These are phyloP conservation scores for Fusarium fracticaudum DNA, from an alignment of 2,329 filamentous ascomycete genomes.

Conservation along the genomic window DNA sequence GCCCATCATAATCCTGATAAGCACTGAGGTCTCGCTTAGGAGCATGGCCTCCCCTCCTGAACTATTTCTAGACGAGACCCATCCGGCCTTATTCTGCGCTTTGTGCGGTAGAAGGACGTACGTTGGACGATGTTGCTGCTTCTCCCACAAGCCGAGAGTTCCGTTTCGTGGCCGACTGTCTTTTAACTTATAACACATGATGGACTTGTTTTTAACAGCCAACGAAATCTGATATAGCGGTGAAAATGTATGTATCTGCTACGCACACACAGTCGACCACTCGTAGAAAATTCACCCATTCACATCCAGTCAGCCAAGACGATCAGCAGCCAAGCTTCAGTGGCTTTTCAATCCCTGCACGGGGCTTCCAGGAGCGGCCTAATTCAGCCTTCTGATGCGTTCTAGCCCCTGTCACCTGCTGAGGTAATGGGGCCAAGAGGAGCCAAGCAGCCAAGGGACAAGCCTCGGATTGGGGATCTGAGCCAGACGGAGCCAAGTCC, in stretches of 20 bases:
- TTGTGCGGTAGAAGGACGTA: background rate
- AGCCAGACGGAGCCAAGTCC: conserved; percentile 2
- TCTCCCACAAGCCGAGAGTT: conserved; percentile 5
- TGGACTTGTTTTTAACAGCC: background rate
- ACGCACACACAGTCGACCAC: background rate
- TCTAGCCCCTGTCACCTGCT: conserved; percentile 25
- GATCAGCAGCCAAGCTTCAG: conserved; percentile 37
- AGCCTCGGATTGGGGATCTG: background rate
- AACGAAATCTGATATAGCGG: background rate
- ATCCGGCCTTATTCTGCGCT: conserved; percentile 16
- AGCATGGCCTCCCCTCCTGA: conserved; percentile 25
- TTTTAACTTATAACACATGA: background rate
- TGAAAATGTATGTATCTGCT: conserved; percentile 6
- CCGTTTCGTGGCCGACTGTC: background rate
- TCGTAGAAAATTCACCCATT: conserved; percentile 10
- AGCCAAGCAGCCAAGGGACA: background rate
- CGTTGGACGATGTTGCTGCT: background rate
- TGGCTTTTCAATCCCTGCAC: conserved; percentile 22
- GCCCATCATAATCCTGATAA: conserved; percentile 14
- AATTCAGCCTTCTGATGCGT: conserved; percentile 21
- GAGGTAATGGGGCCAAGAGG: conserved; percentile 18
- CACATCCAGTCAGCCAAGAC: conserved; percentile 14
- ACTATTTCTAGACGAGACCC: conserved; percentile 25
- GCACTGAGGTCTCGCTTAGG: conserved; percentile 18
- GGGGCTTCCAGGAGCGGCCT: conserved; percentile 25